Base-by-base conservation (phyloP, 371 early-diverging fungal species). In the Encephalitozoon romaleae region DNA sequence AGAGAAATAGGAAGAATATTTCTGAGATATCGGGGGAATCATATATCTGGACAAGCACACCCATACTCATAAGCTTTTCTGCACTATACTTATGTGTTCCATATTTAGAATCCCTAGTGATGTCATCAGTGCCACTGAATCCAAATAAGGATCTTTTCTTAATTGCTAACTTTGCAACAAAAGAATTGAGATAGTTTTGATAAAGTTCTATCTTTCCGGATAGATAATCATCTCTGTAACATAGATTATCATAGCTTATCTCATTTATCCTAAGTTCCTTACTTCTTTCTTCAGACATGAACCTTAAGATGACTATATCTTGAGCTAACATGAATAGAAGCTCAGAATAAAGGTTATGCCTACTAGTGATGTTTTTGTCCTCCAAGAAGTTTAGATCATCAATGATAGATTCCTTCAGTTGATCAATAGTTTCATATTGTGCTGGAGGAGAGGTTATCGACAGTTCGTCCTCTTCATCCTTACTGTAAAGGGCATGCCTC, bases 41-140 rank as follows among this genome's bases (percentile, higher is more conserved):
- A 63, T 73, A 76, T 21, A 82, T 67, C 43, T 70, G 30, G 23
- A 49, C 18, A 32, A 96, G 80, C 4, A 96, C 91, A 54, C 96
- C 94, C 80, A 92, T 91, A 72, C 92, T 89, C 76, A 90, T 87
- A 63, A 98, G 86, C 71, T 90, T 89, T 72, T 91, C 90, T 9
- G 95, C 95, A 15, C 91, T 90, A 86, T 93, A 95, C 87, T 94
- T 94, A 89, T 89, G 95, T 41, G 93, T 93, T 2, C 98, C 98
- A 83, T 93, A 96, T 79, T 90, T 89, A 2, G 96, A 95, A 53
- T 93, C 90, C 26, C 87, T 87, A 9, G 30, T 53, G 5, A 72
- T 32, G 18, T 59, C 64, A 12, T 34, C 49, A 9, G 30, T 30
- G 47, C 52, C 43, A 68, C 38, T 51, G 34, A 53, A 23, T 15